A percentile compares a stretch with the other conserved stretches of the same genome.
Conservation (phyloP, 2,329 filamentous ascomycete species). For the Aspergillus terreus region DNA sequence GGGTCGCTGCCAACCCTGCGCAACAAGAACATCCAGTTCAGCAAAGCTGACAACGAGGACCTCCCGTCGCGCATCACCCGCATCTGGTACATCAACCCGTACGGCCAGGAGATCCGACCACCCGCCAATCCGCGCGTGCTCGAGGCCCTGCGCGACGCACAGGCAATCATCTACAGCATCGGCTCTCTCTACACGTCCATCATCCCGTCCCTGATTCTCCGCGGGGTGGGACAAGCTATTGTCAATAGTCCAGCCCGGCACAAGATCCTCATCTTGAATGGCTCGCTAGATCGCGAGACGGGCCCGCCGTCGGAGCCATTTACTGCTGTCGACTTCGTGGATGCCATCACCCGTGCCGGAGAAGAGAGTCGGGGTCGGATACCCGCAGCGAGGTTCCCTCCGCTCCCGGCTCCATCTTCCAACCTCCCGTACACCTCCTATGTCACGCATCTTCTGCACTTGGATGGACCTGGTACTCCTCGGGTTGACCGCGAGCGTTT, state of each 20-base stretch:
- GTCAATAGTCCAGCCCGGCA: constrained; percentile 50
- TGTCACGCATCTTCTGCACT: constrained; percentile 78
- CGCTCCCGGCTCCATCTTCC: constrained; percentile 6
- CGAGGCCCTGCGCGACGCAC: constrained; percentile 60
- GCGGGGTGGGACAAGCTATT: constrained; percentile 67
- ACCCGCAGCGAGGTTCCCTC: constrained; percentile 3
- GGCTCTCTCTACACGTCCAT: constrained; percentile 92
- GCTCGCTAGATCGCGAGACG: constrained; percentile 79
- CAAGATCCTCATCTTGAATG: constrained; percentile 84
- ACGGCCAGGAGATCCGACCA: constrained; percentile 91
- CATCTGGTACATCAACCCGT: constrained; percentile 97
- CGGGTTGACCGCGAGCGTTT: constrained; percentile 65
- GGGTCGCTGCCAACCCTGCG: constrained; percentile 74
- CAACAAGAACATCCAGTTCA: constrained; percentile 76
- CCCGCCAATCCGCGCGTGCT: constrained; percentile 78
- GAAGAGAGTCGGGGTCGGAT: constrained; percentile 59
- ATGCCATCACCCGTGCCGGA: constrained; percentile 71
- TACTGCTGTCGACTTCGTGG: constrained; percentile 75
- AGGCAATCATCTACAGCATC: constrained; percentile 81
- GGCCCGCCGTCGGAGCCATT: constrained; percentile 65
- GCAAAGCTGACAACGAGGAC: constrained; percentile 75
- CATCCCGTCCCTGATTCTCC: constrained; percentile 74
- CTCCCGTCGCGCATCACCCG: constrained; percentile 73
- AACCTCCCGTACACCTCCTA: constrained; percentile 59
- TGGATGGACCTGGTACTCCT: constrained; percentile 69